These are phyloP conservation scores for Thozetella sp. DNA, from an alignment of 495 filamentous ascomycete species.

Conservation along the genomic window DNA sequence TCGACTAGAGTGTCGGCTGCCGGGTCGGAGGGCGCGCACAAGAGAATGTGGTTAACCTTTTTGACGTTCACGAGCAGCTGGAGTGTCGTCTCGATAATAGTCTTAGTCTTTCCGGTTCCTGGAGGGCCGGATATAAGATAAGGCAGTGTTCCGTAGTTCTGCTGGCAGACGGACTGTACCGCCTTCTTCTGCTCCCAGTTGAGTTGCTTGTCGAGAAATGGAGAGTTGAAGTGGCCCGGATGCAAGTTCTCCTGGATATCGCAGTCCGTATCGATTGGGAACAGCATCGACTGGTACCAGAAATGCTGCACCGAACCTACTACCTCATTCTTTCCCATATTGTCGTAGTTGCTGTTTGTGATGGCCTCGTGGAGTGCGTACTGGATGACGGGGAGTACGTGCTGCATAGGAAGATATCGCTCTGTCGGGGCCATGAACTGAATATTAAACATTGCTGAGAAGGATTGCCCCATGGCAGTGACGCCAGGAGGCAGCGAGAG, in stretches of 20 bases:
- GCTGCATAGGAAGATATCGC: conserved; percentile 17
- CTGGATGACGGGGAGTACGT: conserved; percentile 19
- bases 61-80: conserved; percentile 24
- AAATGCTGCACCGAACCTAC: conserved; percentile 1
- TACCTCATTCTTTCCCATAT: not conserved
- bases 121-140: conserved; percentile 57
- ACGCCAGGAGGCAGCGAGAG: conserved; percentile 2
- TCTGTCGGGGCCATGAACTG: conserved; percentile 18
- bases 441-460: conserved; percentile 18
- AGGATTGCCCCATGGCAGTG: not conserved
- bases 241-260: conserved; percentile 37
- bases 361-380: conserved; percentile 14
- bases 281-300: conserved; percentile 53
- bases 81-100: conserved; percentile 49
- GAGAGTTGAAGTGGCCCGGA: conserved; percentile 22
- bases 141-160: conserved; percentile 49
- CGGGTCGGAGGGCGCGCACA: conserved; percentile 59
- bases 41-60: conserved; percentile 41
- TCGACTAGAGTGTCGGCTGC: conserved; percentile 55
- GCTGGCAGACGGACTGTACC: conserved; percentile 40
- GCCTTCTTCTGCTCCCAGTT: conserved; percentile 56
- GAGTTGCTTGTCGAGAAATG: conserved; percentile 40
- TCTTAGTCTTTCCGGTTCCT: conserved; percentile 59
- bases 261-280: conserved; percentile 42
- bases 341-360: conserved; percentile 1